Conservation (phyloP, 148 eudicot species). For the Diospyros lotus region DNA sequence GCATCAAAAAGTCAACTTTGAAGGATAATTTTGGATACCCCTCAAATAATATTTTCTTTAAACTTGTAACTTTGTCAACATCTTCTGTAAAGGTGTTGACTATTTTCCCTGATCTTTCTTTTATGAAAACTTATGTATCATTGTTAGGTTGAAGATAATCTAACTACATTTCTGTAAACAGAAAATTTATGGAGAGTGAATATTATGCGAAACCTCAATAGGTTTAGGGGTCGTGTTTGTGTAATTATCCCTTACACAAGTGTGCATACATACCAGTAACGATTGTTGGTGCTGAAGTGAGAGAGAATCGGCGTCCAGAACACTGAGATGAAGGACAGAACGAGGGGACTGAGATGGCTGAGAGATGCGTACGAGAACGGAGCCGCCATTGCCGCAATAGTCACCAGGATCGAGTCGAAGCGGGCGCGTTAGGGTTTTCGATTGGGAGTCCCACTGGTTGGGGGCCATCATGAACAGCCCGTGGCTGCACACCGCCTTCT, state of each 20-base stretch:
- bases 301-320: conserved; percentile 31
- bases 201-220: too few relatives aligned
- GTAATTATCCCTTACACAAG: not conserved
- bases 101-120: too few relatives aligned
- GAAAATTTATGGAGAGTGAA: too few relatives aligned
- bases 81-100: too few relatives aligned
- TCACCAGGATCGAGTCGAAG: conserved; percentile 35
- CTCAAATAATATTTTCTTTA: too few relatives aligned
- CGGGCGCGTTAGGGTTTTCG: conserved; percentile 57
- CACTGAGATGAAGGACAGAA: conserved; percentile 30
- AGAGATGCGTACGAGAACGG: conserved; percentile 31
- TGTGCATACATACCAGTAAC: conserved; percentile 37
- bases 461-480: conserved; percentile 70
- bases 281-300: conserved; percentile 22
- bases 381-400: not conserved
- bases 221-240: too few relatives aligned
- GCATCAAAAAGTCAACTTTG: too few relatives aligned
- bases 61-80: too few relatives aligned
- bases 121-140: too few relatives aligned
- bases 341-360: conserved; percentile 31
- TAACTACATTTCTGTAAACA: too few relatives aligned
- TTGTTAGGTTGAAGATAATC: too few relatives aligned
- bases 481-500: conserved; percentile 56
- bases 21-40: too few relatives aligned
- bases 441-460: conserved; percentile 49